These are phyloP conservation scores for Carallia pectinifolia DNA, from an alignment of 345 rosid species.

Conservation along the genomic window DNA sequence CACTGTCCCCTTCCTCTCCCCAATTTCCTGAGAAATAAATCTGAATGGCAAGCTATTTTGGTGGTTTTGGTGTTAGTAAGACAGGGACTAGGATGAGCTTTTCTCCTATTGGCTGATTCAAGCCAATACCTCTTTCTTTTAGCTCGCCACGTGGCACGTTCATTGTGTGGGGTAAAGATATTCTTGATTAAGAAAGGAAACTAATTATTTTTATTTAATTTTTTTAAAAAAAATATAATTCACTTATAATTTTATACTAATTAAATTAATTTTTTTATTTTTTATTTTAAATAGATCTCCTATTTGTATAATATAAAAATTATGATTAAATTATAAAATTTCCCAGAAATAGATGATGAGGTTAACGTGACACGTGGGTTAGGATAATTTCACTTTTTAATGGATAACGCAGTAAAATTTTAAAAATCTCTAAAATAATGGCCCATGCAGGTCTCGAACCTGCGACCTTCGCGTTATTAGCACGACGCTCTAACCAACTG, in stretches of 20 bases:
- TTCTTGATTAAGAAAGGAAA: conserved; percentile 6
- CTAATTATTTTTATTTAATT: too few species aligned
- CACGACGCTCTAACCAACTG: conserved; percentile 34
- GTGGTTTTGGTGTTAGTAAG: conserved; percentile 43
- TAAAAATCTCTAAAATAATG: not conserved
- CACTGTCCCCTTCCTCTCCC: too few species aligned
- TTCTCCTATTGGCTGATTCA: conserved; percentile 56
- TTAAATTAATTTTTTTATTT: too few species aligned
- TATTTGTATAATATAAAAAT: too few species aligned
- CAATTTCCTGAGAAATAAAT: not conserved
- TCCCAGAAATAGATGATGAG: too few species aligned
- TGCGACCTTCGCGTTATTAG: conserved; percentile 56
- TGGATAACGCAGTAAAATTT: too few species aligned
- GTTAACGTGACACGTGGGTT: too few species aligned
- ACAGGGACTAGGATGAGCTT: conserved; percentile 78
- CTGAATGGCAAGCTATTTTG: conserved; percentile 7
- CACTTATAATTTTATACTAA: too few species aligned
- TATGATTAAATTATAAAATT: too few species aligned
- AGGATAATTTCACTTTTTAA: too few species aligned
- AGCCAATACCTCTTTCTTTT: conserved; percentile 24
- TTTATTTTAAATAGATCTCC: too few species aligned
- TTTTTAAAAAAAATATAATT: too few species aligned
- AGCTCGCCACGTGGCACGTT: conserved; percentile 55
- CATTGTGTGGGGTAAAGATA: conserved; percentile 34
- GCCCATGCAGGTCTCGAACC: conserved; percentile 18